Conservation (phyloP, 768 basidiomycete genomes). For the Mycena rosella region DNA sequence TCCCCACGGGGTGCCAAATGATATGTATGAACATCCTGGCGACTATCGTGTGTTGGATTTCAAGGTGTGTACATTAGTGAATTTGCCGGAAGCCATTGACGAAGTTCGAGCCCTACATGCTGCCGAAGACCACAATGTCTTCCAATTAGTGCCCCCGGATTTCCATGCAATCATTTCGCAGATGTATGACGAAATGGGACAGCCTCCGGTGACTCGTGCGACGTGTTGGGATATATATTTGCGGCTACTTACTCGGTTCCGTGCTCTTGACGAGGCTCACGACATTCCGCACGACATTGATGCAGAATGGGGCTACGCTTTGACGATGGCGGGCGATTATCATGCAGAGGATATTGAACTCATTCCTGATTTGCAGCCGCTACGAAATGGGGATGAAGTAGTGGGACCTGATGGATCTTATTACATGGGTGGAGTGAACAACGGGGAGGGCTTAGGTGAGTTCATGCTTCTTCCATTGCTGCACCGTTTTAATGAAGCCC, state of each 20-base stretch:
- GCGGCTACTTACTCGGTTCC: slow-evolving; percentile 15
- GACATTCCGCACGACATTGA: background rate
- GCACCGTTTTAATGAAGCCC: no score
- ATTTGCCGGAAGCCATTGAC: slow-evolving; percentile 20
- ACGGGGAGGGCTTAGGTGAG: background rate
- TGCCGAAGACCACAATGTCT: no score
- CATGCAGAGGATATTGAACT: background rate
- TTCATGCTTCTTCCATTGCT: no score
- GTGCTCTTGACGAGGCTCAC: background rate
- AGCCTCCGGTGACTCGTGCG: slow-evolving; percentile 23
- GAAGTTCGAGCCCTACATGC: no score
- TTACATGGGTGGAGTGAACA: slow-evolving; percentile 12
- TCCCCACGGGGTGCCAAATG: no score
- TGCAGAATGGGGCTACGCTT: background rate
- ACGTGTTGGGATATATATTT: slow-evolving; percentile 35
- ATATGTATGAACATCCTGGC: slow-evolving; percentile 45
- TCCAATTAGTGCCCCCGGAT: no score
- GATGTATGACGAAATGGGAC: slow-evolving; percentile 31
- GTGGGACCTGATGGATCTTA: background rate
- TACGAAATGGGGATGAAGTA: background rate
- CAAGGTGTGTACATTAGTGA: slow-evolving; percentile 45
- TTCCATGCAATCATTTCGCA: no score
- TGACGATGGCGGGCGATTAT: slow-evolving; percentile 5
- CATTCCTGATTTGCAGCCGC: background rate
- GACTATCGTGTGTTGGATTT: slow-evolving; percentile 47